phyloP scores from a whole-genome alignment of 345 rosid genomes.

The Gossypium longicalyx region DNA sequence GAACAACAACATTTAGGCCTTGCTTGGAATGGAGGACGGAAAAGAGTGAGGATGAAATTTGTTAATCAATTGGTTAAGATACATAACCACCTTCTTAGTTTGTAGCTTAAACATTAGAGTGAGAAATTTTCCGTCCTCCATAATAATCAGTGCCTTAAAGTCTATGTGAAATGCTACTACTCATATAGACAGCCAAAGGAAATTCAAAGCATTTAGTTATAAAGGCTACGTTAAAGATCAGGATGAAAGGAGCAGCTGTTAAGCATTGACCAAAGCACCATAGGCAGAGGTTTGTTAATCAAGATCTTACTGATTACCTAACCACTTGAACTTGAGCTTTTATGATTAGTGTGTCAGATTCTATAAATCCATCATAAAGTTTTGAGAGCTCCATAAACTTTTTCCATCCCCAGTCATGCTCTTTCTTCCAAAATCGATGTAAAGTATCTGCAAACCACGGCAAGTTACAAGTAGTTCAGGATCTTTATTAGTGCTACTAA shows the following conservation, averaged over 20 bases:
- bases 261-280: too few species aligned
- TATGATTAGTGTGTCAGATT: conserved; percentile 73
- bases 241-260: too few species aligned
- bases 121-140: too few species aligned
- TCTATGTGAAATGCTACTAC: neutral
- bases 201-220: neutral
- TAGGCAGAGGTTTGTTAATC: too few species aligned
- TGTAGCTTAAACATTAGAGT: too few species aligned
- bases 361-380: conserved; percentile 79
- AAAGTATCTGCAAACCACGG: conserved; percentile 59
- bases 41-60: too few species aligned
- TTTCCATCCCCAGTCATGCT: conserved; percentile 98
- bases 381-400: conserved; percentile 90
- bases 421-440: conserved; percentile 89
- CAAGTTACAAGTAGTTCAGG: conserved; percentile 24
- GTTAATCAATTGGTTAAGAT: too few species aligned
- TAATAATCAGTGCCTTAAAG: neutral
- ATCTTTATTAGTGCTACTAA: neutral
- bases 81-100: too few species aligned
- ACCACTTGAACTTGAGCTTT: conserved; percentile 98
- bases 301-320: conserved; percentile 40
- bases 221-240: neutral
- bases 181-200: neutral
- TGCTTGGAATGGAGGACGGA: too few species aligned
- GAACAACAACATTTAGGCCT: neutral